Evolutionary conservation across 1,284 basidiomycete genomes (phyloP).

Genomic region (Leccinum subspadiceum): DNA sequence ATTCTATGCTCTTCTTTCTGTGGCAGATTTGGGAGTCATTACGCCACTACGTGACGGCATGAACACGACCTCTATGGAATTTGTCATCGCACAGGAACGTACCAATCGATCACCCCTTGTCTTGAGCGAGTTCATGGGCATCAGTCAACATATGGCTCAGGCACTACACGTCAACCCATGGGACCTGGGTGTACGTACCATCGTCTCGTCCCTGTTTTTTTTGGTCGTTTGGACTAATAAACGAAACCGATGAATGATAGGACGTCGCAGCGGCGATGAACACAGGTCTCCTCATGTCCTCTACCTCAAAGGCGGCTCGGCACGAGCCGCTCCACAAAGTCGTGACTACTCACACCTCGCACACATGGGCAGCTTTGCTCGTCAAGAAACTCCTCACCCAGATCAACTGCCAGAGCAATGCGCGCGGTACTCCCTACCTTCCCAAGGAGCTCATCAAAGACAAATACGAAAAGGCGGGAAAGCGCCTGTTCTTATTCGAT

Average conservation of each 20-base stretch:
- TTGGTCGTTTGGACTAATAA: not conserved
- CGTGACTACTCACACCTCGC: constrained; percentile 92
- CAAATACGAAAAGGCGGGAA: constrained; percentile 73
- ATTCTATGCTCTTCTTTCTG: constrained; percentile 95
- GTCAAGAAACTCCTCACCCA: constrained; percentile 87
- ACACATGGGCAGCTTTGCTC: constrained; percentile 93
- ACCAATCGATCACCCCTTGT: constrained; percentile 85
- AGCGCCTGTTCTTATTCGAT: constrained; percentile 92
- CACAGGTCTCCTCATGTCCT: constrained; percentile 79
- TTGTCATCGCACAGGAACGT: constrained; percentile 88
- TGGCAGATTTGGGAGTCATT: constrained; percentile 94
- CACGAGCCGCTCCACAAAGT: constrained; percentile 80
- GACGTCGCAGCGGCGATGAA: constrained; percentile 96
- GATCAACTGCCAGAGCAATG: constrained; percentile 78
- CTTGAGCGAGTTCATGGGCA: constrained; percentile 97
- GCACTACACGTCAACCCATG: constrained; percentile 87
- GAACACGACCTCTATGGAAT: constrained; percentile 99
- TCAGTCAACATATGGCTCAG: constrained; percentile 82
- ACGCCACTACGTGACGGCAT: constrained; percentile 96
- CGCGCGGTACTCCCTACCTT: constrained; percentile 85
- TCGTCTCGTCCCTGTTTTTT: not conserved
- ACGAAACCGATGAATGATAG: constrained; percentile 34
- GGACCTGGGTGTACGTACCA: constrained; percentile 67
- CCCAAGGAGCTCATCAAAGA: constrained; percentile 61
- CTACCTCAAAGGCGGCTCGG: constrained; percentile 74